Conservation (phyloP, 495 filamentous ascomycete species). For the Glutinoglossum americanum region DNA sequence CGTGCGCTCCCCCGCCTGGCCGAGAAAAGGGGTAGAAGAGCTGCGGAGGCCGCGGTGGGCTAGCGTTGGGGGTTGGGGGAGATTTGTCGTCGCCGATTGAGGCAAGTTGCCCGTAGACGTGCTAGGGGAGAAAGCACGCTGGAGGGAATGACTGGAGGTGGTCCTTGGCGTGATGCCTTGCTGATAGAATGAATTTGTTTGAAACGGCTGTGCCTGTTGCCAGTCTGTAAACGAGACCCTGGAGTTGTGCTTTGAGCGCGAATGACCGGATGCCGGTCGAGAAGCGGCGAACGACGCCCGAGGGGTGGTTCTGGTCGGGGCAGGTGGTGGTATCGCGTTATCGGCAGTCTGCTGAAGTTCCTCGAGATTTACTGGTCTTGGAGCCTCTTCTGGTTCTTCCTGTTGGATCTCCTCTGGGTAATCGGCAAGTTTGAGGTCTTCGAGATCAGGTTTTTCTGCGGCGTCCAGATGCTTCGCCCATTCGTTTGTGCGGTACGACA, state of each 20-base stretch:
- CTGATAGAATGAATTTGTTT: neutral
- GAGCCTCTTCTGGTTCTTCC: slow-evolving; percentile 20
- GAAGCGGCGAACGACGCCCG: slow-evolving; percentile 9
- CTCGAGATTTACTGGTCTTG: slow-evolving; percentile 40
- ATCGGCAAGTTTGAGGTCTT: slow-evolving; percentile 29
- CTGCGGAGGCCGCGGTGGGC: slow-evolving; percentile 16
- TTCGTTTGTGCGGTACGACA: slow-evolving; percentile 81
- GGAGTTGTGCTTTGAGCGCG: neutral
- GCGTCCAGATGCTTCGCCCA: slow-evolving; percentile 79
- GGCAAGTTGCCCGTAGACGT: neutral
- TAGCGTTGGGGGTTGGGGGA: neutral
- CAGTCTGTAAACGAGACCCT: neutral
- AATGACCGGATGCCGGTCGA: neutral
- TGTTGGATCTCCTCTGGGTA: slow-evolving; percentile 10
- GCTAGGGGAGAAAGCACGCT: neutral
- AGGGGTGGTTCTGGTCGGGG: slow-evolving; percentile 10
- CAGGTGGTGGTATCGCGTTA: slow-evolving; percentile 16
- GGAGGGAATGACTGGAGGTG: neutral
- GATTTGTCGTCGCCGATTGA: neutral
- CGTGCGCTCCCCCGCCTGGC: neutral
- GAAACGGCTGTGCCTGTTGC: neutral
- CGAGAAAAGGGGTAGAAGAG: slow-evolving; percentile 22
- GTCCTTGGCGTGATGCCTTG: neutral
- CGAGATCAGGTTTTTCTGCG: slow-evolving; percentile 57
- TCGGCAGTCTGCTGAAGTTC: slow-evolving; percentile 51